Conservation (phyloP, 768 basidiomycete species). For the Tulasnella sp. region DNA sequence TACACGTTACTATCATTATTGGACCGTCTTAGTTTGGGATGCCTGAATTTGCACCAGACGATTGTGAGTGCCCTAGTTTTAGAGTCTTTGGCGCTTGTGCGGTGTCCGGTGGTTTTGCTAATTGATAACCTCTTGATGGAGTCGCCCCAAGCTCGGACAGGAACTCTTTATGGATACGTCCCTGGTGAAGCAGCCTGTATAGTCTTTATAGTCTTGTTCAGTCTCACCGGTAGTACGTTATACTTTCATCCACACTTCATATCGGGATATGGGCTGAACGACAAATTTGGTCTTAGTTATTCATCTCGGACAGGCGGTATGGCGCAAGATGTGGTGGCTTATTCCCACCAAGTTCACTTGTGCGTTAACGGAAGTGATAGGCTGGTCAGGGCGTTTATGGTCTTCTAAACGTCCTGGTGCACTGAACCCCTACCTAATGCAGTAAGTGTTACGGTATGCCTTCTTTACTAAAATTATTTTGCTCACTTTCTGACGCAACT, state of each 20-base stretch:
- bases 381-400: conserved; percentile 15
- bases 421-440: conserved; percentile 12
- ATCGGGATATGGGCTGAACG: not conserved
- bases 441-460: conserved; percentile 11
- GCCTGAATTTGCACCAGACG: too few relatives aligned
- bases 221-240: conserved; percentile 5
- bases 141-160: too few relatives aligned
- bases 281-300: conserved; percentile 9
- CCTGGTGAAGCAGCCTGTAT: conserved; percentile 3
- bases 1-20: too few relatives aligned
- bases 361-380: conserved; percentile 8
- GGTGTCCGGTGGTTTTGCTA: too few relatives aligned
- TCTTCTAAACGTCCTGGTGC: not conserved
- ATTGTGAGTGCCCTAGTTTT: too few relatives aligned
- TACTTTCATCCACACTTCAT: not conserved
- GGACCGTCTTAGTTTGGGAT: too few relatives aligned
- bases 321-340: conserved; percentile 9
- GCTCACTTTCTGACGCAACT: too few relatives aligned
- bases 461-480: too few relatives aligned
- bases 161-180: conserved; percentile 13
- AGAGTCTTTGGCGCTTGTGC: too few relatives aligned
- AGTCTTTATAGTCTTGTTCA: conserved; percentile 10
- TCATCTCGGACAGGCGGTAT: conserved; percentile 4
- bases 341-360: conserved; percentile 10
- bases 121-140: too few relatives aligned